Percentiles rank a stretch among this genome's conserved stretches.
Conservation (phyloP, 352 stramenopile genomes). For the Pseudoperonospora humuli region DNA sequence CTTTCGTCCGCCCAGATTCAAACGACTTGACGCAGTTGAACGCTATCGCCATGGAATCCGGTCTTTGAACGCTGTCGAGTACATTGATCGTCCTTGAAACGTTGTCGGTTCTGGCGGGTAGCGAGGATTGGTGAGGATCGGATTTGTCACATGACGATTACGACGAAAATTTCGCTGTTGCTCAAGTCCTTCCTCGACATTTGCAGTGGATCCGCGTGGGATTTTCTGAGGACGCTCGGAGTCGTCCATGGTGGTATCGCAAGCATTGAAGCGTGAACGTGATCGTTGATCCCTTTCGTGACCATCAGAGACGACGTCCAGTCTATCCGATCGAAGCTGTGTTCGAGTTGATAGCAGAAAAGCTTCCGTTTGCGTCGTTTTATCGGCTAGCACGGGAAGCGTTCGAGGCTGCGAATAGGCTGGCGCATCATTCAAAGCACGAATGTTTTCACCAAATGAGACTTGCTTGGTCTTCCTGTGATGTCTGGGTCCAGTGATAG, state of each 20-base stretch:
- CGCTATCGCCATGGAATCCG: slow-evolving; percentile 25
- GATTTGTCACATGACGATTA: slow-evolving; percentile 27
- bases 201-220: not conserved
- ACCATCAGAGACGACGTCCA: not conserved
- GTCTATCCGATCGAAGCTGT: not conserved
- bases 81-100: slow-evolving; percentile 37
- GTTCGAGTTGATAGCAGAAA: slow-evolving; percentile 2
- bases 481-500: not conserved
- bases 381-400: slow-evolving; percentile 23
- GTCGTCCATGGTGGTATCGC: slow-evolving; percentile 1
- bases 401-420: slow-evolving; percentile 13
- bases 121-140: slow-evolving; percentile 40
- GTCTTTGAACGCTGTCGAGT: slow-evolving; percentile 29
- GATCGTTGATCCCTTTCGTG: not conserved
- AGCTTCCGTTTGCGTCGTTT: slow-evolving; percentile 31
- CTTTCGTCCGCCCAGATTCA: not conserved
- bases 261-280: slow-evolving; percentile 2
- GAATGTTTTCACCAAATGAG: slow-evolving; percentile 14
- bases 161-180: slow-evolving; percentile 12
- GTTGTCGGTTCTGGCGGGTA: slow-evolving; percentile 35
- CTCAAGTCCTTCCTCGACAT: not conserved
- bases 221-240: slow-evolving; percentile 16
- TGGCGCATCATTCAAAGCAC: not conserved
- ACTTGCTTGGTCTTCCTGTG: slow-evolving; percentile 20
- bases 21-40: not conserved